phyloP scores from a whole-genome alignment of 108 stramenopile species.

The Fistulifera solaris region DNA sequence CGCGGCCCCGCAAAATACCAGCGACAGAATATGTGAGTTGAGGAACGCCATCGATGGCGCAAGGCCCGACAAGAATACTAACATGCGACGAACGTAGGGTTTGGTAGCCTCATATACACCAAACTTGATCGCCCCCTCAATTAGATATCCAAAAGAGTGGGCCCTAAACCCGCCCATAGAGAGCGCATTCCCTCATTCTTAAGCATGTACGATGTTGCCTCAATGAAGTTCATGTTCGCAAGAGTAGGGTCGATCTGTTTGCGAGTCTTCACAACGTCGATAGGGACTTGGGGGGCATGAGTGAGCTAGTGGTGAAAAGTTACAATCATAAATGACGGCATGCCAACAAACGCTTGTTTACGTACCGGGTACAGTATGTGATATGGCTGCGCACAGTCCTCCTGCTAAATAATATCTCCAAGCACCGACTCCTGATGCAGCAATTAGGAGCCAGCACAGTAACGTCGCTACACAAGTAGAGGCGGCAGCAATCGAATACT shows the following conservation, averaged over 20 bases:
- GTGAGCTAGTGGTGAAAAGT: too few relatives aligned
- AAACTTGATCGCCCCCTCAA: conserved; percentile 79
- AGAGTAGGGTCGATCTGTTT: conserved; percentile 59
- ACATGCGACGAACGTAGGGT: conserved; percentile 27
- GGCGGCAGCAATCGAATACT: conserved; percentile 5
- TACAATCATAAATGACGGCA: too few relatives aligned
- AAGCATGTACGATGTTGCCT: conserved; percentile 37
- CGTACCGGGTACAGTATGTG: conserved; percentile 23
- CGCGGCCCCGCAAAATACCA: conserved; percentile 38
- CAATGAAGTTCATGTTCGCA: conserved; percentile 24
- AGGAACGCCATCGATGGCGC: conserved; percentile 27
- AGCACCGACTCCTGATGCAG: conserved; percentile 22
- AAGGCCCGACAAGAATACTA: conserved; percentile 15
- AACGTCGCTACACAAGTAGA: background rate
- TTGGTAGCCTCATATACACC: conserved; percentile 85
- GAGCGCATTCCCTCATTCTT: conserved; percentile 41
- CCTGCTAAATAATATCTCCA: conserved; percentile 74
- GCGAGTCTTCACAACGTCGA: conserved; percentile 82
- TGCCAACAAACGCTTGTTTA: too few relatives aligned
- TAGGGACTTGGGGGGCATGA: conserved; percentile 55
- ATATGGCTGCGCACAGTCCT: conserved; percentile 67
- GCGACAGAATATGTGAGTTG: conserved; percentile 33
- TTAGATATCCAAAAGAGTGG: conserved; percentile 69
- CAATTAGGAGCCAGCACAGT: conserved; percentile 5
- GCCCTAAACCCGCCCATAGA: conserved; percentile 62